phyloP scores from a whole-genome alignment of 73 alveolate species.

The Breviolum minutum region DNA sequence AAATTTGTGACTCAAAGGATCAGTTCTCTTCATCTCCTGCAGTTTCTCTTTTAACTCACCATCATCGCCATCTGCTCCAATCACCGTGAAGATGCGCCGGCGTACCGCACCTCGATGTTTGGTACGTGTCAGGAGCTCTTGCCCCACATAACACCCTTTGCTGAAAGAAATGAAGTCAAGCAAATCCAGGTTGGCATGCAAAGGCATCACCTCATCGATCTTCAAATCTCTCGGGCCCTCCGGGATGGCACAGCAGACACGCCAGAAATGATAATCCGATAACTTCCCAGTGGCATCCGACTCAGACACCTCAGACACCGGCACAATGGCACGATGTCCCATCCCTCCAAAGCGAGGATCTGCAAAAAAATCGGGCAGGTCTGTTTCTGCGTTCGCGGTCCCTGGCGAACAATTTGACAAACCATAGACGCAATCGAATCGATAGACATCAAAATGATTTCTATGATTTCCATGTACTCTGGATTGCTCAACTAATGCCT shows the following conservation, averaged over 20 bases:
- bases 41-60: neutral
- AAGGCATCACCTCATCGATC: slow-evolving; percentile 84
- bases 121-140: slow-evolving; percentile 90
- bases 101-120: slow-evolving; percentile 92
- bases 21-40: neutral
- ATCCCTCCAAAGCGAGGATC: slow-evolving; percentile 54
- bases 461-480: neutral
- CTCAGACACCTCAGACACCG: neutral
- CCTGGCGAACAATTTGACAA: neutral
- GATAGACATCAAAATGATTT: neutral
- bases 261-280: slow-evolving; percentile 80
- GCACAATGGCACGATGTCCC: slow-evolving; percentile 80
- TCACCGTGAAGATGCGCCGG: slow-evolving; percentile 53
- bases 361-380: neutral
- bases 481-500: neutral
- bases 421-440: neutral
- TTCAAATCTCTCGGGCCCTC: slow-evolving; percentile 85
- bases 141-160: slow-evolving; percentile 95
- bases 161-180: slow-evolving; percentile 56
- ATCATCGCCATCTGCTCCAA: neutral
- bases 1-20: neutral
- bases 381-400: neutral
- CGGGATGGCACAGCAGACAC: slow-evolving; percentile 84
- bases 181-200: slow-evolving; percentile 74
- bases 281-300: neutral